phyloP scores from a whole-genome alignment of 169 alveolate species.

The Plasmodium inui region DNA sequence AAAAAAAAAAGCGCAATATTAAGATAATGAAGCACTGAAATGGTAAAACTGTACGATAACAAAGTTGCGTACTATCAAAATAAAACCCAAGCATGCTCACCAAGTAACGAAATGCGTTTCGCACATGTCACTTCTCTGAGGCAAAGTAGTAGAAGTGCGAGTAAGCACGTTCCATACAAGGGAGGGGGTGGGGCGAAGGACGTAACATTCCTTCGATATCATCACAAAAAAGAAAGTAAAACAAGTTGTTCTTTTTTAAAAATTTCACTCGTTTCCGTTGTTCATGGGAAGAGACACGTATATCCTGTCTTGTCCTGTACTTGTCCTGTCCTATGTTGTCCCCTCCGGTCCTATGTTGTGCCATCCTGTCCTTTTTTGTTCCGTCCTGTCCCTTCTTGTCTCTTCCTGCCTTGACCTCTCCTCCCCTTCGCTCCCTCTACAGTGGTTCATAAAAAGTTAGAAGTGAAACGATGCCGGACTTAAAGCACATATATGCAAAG shows the following conservation, averaged over 20 bases:
- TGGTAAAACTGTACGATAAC: not conserved
- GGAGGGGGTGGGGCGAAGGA: not conserved
- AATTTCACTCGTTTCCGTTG: not conserved
- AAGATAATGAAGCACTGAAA: not conserved
- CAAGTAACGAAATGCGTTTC: not conserved
- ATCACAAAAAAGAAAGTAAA: not conserved
- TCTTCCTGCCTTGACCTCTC: not conserved
- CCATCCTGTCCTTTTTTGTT: not conserved
- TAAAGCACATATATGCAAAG: slow-evolving; percentile 34
- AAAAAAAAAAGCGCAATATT: not conserved
- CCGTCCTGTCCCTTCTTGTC: not conserved
- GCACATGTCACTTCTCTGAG: not conserved
- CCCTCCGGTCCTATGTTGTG: not conserved
- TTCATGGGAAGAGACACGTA: not conserved
- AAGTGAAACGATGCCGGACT: slow-evolving; percentile 49
- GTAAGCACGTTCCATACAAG: not conserved
- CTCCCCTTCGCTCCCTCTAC: not conserved
- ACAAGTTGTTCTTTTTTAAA: not conserved
- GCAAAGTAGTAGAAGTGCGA: not conserved
- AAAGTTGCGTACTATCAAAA: not conserved
- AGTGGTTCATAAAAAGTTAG: not conserved
- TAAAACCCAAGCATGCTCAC: not conserved
- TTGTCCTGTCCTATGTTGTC: not conserved
- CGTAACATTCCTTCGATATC: not conserved
- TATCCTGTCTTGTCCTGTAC: not conserved